Conservation (phyloP, 352 stramenopile species). For the Pythium vanterpoolii region DNA sequence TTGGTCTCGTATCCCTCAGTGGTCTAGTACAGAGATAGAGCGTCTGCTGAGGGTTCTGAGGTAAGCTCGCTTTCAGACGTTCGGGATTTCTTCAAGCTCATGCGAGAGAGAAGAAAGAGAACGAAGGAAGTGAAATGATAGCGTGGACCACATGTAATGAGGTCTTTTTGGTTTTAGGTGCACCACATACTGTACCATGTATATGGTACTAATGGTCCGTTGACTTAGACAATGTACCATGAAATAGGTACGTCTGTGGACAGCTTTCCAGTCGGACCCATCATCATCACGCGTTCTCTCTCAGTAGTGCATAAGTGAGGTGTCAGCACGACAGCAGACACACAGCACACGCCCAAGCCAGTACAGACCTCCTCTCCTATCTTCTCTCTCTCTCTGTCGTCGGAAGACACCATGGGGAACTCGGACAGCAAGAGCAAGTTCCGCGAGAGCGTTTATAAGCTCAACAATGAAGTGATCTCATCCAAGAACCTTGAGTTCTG, state of each 20-base stretch:
- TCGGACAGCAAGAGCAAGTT: slow-evolving; percentile 91
- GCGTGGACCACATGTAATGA: background rate
- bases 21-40: background rate
- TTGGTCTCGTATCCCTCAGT: no score
- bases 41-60: background rate
- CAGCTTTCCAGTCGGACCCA: background rate
- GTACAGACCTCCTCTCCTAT: background rate
- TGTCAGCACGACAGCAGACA: slow-evolving; percentile 22
- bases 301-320: background rate
- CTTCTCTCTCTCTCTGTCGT: background rate
- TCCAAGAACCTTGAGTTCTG: slow-evolving; percentile 88
- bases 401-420: slow-evolving; percentile 61
- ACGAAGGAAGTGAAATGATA: background rate
- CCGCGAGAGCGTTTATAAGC: slow-evolving; percentile 89
- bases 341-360: background rate
- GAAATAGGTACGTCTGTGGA: no score
- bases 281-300: slow-evolving; percentile 9
- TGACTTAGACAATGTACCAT: no score
- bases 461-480: slow-evolving; percentile 86
- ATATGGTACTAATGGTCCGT: background rate
- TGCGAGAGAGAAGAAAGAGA: background rate
- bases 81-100: background rate
- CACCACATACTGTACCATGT: slow-evolving; percentile 3
- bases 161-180: background rate
- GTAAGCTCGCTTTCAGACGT: background rate